These are phyloP conservation scores for Scheffersomyces ergatensis DNA, from an alignment of 805 yeast genomes.

Conservation along the genomic window DNA sequence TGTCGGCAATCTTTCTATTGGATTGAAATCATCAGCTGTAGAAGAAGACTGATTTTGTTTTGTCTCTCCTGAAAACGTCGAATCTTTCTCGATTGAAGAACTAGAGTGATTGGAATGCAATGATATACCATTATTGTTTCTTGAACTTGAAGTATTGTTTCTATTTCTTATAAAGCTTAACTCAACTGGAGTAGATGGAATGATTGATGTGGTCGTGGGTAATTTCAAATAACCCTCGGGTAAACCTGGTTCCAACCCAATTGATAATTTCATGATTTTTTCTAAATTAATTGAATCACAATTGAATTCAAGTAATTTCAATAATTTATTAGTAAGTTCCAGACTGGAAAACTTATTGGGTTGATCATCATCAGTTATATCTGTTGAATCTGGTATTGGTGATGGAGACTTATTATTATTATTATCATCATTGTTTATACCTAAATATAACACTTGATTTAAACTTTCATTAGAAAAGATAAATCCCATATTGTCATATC, in stretches of 20 bases:
- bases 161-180: constrained; percentile 1
- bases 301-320: constrained; percentile 43
- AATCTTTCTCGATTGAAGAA: neutral
- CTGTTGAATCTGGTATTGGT: too few relatives aligned
- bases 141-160: constrained; percentile 2
- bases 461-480: constrained; percentile 43
- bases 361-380: neutral
- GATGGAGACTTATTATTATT: constrained; percentile 17
- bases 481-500: constrained; percentile 41
- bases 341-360: neutral
- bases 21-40: constrained; percentile 10
- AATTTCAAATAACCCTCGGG: constrained; percentile 33
- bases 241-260: constrained; percentile 60
- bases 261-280: constrained; percentile 61
- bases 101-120: neutral
- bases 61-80: constrained; percentile 16
- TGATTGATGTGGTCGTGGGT: neutral
- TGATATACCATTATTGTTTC: neutral
- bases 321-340: constrained; percentile 22
- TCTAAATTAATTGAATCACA: constrained; percentile 47
- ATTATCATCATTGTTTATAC: constrained; percentile 32
- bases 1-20: constrained; percentile 24
- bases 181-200: constrained; percentile 4
- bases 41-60: neutral
- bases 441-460: constrained; percentile 41